Base-by-base conservation (phyloP, 352 stramenopile species). In the Elongisporangium anandrum region DNA sequence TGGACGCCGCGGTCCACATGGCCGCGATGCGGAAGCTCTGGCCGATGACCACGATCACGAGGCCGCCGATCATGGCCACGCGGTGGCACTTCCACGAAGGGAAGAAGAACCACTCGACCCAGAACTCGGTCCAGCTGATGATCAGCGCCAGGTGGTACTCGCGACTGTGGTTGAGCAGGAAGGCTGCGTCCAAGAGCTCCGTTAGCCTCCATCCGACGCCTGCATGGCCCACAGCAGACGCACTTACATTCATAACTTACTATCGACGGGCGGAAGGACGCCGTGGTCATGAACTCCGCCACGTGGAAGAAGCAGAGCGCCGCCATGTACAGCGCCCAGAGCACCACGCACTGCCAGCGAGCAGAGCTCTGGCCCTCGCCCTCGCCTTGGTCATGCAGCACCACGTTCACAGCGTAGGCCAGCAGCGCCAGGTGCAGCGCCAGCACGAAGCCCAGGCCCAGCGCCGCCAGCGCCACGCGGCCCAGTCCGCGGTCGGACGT, bases 1-100 rank as follows among this genome's bases (percentile, higher is more conserved):
- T 98, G 70, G 85, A 85, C 13, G 88, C 93, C 22, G 91, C 95
- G 20, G 92, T 97, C 60, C 80, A 85, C 92, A 99, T 98, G 10
- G 96, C 94, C 15, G 79, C 75, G 16, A 95, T 81, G 41, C 96
- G 89, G 50, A 97, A 85, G 21, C 71, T 73, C 69, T 98, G 93
- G n/a, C 92, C 88, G 9, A 88, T 13, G 13, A 96, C 22, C 9
- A 98, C 79, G 47, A 95, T 66, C 9, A 71, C 59, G 21, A 97
- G 60, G 2, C 89, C 88, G 4, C 78, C 56, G 4, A 69, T 39
- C 2, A 94, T 69, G 41, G 94, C 79, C 16, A 80, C 51, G 10
- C 63, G 53, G 56, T 79, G 85, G 48, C 77, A 66, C 63, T 97
- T 97, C 63, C 75, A 81, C 21, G 57, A 56, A 1, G 86, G 92